Evolutionary conservation across 371 early-diverging fungal genomes (phyloP), one percentile per base, ranked within the genome.

Genomic region (Batrachochytrium dendrobatidis): DNA sequence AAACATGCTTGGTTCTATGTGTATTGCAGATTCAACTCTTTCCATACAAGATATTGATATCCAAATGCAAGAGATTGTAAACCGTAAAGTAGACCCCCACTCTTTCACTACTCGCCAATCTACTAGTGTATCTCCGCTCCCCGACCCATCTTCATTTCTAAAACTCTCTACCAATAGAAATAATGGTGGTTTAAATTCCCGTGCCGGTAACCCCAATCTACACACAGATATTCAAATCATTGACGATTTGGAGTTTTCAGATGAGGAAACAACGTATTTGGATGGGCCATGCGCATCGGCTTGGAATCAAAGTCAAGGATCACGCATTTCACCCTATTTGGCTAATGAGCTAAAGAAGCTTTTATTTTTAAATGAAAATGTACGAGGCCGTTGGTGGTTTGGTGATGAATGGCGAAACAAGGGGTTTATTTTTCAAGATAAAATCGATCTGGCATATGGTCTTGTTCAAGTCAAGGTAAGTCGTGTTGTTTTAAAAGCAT

Each of bases 321-420:
- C 56, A n/a, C 32, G 55, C 24, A 59, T 67, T 28, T 29, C 63
- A 20, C 64, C 61, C 30, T 55, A 50, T 7, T 31, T 55, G 26
- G 63, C 60, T 15, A 17, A n/a, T 34, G n/a, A 25, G 49, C 22
- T 67, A 28, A 25, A 64, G 20, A n/a, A 30, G 53, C 35, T 60
- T 1, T 33, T 59, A 10, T 63, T 67, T 45, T 55, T 58, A 8
- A 53, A 51, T 1, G 63, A 67, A 15, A 55, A 55, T 17, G 8
- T 30, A 7, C 57, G 62, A 8, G 56, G 39, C 28, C n/a, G 63
- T n/a, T 7, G 29, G 2, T 53, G 50, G 43, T 70, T 71, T 46
- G 31, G 56, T 17, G 68, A 68, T n/a, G 73, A 73, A 61, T 74
- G 75, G 75, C 61, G 53, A 45, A 68, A 68, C 24, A 74, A 74